These are phyloP conservation scores for Entonaema liquescens DNA, from an alignment of 495 filamentous ascomycete species.

Conservation along the genomic window DNA sequence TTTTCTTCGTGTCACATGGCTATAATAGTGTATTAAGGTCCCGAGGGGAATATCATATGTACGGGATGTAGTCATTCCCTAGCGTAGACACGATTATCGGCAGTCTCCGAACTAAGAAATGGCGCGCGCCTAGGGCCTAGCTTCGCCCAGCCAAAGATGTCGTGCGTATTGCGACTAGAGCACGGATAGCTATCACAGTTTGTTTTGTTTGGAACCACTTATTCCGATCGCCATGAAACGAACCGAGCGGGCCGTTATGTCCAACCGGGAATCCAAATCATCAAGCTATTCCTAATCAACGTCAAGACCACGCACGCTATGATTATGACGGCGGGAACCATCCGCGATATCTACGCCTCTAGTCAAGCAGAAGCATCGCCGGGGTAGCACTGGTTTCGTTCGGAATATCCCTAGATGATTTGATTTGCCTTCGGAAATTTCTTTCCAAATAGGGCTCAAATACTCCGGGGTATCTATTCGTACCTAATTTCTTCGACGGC, in stretches of 20 bases:
- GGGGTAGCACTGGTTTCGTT: not conserved
- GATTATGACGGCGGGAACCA: not conserved
- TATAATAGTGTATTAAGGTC: constrained; percentile 1
- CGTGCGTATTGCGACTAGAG: not conserved
- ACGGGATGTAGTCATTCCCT: not conserved
- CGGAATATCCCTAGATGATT: not conserved
- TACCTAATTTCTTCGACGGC: not conserved
- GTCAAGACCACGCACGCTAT: not conserved
- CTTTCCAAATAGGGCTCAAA: not conserved
- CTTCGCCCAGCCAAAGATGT: not conserved
- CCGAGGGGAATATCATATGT: not conserved
- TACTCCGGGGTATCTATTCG: not conserved
- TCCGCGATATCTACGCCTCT: not conserved
- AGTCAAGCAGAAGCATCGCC: not conserved
- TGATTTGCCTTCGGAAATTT: not conserved
- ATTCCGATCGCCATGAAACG: not conserved
- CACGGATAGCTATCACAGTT: not conserved
- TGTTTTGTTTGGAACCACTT: not conserved
- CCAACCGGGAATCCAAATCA: not conserved
- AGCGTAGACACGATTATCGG: constrained; percentile 17
- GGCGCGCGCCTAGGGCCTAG: not conserved
- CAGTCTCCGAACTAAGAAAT: constrained; percentile 20
- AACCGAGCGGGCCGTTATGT: not conserved
- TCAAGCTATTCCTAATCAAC: not conserved
- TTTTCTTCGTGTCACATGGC: constrained; percentile 19